Evolutionary conservation across 2,329 filamentous ascomycete genomes (phyloP).

Genomic region (Claviceps monticola): DNA sequence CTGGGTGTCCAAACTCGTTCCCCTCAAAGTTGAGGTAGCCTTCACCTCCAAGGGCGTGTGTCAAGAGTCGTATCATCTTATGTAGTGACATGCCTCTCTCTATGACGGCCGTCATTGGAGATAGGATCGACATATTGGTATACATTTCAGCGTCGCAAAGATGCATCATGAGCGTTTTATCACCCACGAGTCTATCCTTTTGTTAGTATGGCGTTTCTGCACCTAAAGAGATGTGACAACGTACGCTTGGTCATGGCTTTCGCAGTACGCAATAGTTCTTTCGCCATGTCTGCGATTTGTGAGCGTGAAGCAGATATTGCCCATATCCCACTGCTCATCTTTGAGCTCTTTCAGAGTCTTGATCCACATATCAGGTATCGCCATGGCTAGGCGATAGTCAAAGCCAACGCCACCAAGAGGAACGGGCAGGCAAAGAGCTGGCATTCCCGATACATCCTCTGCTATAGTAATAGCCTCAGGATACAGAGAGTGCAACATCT

Average conservation of each 20-base stretch:
- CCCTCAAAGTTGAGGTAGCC: conserved; percentile 98
- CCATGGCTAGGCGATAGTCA: conserved; percentile 95
- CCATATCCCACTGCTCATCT: conserved; percentile 87
- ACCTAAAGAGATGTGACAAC: conserved; percentile 20
- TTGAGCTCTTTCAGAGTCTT: conserved; percentile 91
- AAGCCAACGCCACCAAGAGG: conserved; percentile 86
- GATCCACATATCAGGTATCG: conserved; percentile 97
- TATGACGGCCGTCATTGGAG: conserved; percentile 75
- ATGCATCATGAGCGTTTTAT: conserved; percentile 97
- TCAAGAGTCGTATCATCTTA: conserved; percentile 94
- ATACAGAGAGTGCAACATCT: conserved; percentile 85
- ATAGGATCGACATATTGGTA: conserved; percentile 85
- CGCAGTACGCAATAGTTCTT: conserved; percentile 95
- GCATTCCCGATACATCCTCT: conserved; percentile 97
- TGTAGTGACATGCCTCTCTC: conserved; percentile 84
- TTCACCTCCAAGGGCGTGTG: conserved; percentile 82
- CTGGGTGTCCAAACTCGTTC: conserved; percentile 96
- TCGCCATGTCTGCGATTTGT: conserved; percentile 90
- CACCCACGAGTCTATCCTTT: conserved; percentile 63
- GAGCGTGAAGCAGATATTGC: conserved; percentile 69
- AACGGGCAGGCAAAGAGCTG: conserved; percentile 78
- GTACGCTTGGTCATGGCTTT: conserved; percentile 95
- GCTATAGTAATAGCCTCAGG: conserved; percentile 82
- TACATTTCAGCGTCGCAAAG: conserved; percentile 95
- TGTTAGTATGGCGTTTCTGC: conserved; percentile 6